Evolutionary conservation across 495 filamentous ascomycete species (phyloP), one percentile per base, ranked within the genome.

Genomic region (Hamigera avellanea): DNA sequence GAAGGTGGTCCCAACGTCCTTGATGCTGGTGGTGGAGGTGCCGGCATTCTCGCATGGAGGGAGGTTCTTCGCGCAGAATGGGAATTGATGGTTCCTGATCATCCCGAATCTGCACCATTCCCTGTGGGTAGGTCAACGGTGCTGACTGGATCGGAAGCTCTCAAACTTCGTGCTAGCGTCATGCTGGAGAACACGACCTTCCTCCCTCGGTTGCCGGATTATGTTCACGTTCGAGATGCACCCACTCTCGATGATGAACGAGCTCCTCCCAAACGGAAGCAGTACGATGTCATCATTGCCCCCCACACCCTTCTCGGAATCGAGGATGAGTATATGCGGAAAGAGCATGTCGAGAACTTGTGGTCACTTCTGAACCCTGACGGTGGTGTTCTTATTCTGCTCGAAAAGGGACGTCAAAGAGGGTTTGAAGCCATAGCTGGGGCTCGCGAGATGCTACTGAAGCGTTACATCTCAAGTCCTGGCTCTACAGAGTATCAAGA

Each of bases 401-500:
- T 95, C 16, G 91, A 98, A 53, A 98, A 96, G 58, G 91, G 87
- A 2, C 71, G 88, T 14, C 85, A 88, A 25, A 75, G 80, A 16
- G 91, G 91, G 0, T 98, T 98, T 42, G 91, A 98, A 56, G 79
- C 84, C 1, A 78, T 98, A 33, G 88, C 86, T 15, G 75, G 79
- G 26, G 87, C 87, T 5, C 77, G 91, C 17, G 62, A 82, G 30
- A 72, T 81, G 43, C 61, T 98, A 2, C 72, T 96, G 0, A 72
- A 81, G 38, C 71, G 80, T 19, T 74, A 83, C 47, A 82, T 95
- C 44, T 54, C 80, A 8, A 78, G 80, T 27, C 78, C 82, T 4
- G 69, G 58, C 12, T 67, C 73, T 9, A 62, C 57, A 18, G 54
- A 66, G 27, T 63, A 61, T 29, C 65, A 60, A 26, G 53, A 60